A percentile compares a stretch with the other conserved stretches of the same genome.
phyloP scores from a whole-genome alignment of 2,329 filamentous ascomycete species.

The Epichloe amarillans region DNA sequence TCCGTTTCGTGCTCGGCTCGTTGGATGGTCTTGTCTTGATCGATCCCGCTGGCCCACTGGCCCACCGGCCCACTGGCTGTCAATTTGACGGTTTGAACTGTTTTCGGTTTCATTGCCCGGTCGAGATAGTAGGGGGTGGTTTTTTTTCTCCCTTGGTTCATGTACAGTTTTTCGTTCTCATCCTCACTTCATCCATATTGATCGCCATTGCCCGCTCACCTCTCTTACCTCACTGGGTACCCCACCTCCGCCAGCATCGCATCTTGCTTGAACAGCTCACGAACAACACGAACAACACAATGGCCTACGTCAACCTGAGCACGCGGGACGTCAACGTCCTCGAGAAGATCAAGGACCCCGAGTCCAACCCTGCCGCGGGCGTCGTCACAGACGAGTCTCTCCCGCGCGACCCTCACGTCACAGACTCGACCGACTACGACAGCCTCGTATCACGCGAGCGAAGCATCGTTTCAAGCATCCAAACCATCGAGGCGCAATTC shows the following conservation, averaged over 20 bases:
- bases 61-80: no score
- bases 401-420: conserved; percentile 44
- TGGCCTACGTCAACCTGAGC: conserved; percentile 39
- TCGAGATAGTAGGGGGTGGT: no score
- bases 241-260: neutral
- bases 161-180: no score
- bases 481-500: conserved; percentile 40
- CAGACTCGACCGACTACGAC: conserved; percentile 36
- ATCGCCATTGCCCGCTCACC: neutral
- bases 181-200: no score
- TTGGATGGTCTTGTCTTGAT: no score
- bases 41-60: no score
- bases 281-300: conserved; percentile 6
- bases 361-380: conserved; percentile 41
- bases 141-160: no score
- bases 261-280: neutral
- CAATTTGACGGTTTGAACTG: no score
- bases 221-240: neutral
- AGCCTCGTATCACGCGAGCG: conserved; percentile 36
- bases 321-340: conserved; percentile 48
- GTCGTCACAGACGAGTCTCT: conserved; percentile 40
- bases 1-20: no score
- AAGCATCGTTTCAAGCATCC: conserved; percentile 39
- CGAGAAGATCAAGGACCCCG: conserved; percentile 54
- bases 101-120: no score